Evolutionary conservation across 225 moss, liverwort and hornwort genomes (phyloP), one percentile per base, ranked within the genome.

Genomic region (Bryoerythrophyllum caledonicum): DNA sequence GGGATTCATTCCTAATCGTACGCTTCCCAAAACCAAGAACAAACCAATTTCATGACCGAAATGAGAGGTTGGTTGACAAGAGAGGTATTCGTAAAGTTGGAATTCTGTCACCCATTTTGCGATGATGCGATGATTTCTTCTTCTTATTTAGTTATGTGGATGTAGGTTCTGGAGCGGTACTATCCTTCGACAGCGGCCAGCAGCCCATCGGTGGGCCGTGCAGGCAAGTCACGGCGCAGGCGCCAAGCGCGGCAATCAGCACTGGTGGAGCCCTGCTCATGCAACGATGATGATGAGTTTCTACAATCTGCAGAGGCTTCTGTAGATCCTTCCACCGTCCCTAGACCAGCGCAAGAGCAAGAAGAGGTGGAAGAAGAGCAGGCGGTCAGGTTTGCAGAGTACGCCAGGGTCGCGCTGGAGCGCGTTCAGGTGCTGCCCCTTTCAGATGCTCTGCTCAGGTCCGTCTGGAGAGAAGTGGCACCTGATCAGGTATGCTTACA

Each of bases 191-290:
- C 75, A 51, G 90, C 87, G 57, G 63, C 12, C n/a, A 67, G 28
- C 49, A 87, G 73, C 60, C 85, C 87, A 55, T 87, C 87, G 40
- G 83, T 90, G 60, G 87, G 87, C 44, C 85, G 87, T 43, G 24
- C 40, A 77, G 90, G 87, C 1, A 90, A 90, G 74, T 85, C 90
- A 32, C 83, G 82, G 44, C 87, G 90, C 20, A 68, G 90, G 49
- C 85, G 85, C 32, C 87, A 90, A 75, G 81, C 90, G 56, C 82
- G 85, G 72, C 82, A 80, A 71, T 87, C 79, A 63, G 87, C 85
- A 44, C 58, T 71, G 78, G 66, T 71, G 81, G 66, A 80, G 7
- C 80, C 74, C 19, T 53, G 68, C 15, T 25, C 35, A 38, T 38
- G 38, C 21, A 40, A 17, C 20, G 41, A 46, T 4, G 46, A 64